These are phyloP conservation scores for Hypoxylon sp. DNA, from an alignment of 2,329 filamentous ascomycete species.

Conservation along the genomic window DNA sequence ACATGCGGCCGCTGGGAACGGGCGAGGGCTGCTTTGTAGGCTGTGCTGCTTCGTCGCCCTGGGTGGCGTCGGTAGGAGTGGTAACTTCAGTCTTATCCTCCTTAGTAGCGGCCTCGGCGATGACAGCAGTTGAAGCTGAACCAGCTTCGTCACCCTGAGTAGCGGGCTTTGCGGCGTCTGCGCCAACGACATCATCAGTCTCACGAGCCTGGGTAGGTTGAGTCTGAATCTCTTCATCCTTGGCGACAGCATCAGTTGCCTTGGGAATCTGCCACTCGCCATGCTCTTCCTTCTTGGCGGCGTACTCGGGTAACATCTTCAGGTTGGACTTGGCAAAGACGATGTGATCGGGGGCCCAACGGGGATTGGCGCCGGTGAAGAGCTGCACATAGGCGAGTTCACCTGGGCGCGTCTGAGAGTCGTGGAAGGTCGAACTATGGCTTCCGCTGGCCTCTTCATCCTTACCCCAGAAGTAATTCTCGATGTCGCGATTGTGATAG, in stretches of 20 bases:
- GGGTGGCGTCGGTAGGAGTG: background rate
- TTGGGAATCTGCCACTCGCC: conserved; percentile 43
- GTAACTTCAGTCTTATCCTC: conserved; percentile 12
- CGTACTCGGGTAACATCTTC: conserved; percentile 47
- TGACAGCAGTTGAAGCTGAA: background rate
- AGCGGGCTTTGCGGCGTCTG: background rate
- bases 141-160: conserved; percentile 1
- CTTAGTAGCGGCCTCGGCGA: conserved; percentile 5
- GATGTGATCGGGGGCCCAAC: conserved; percentile 46
- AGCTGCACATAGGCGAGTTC: conserved; percentile 47
- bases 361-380: conserved; percentile 44
- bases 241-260: background rate
- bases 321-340: conserved; percentile 49
- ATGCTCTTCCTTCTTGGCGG: conserved; percentile 42
- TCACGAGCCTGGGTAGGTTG: background rate
- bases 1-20: conserved; percentile 25
- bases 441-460: background rate
- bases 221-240: conserved; percentile 8
- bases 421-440: conserved; percentile 38
- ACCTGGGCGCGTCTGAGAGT: conserved; percentile 36
- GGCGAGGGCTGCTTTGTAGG: conserved; percentile 15
- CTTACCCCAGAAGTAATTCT: conserved; percentile 37
- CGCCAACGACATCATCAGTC: background rate
- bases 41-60: conserved; percentile 11
- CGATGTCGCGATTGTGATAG: conserved; percentile 39